Conservation (phyloP, 495 filamentous ascomycete genomes). For the Neurospora intermedia region DNA sequence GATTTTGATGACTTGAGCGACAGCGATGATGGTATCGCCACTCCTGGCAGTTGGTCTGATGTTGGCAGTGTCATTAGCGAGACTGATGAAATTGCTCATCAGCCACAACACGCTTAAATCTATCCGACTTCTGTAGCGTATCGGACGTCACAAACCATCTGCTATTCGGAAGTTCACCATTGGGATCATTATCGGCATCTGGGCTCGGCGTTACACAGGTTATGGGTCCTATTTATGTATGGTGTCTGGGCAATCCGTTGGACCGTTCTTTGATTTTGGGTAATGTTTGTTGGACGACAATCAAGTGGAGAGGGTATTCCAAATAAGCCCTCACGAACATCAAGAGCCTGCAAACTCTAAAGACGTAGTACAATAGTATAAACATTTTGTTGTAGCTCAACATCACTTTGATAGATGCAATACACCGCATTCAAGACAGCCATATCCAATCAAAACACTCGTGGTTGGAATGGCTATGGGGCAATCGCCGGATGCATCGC, state of each 20-base stretch:
- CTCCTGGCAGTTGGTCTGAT: constrained; percentile 68
- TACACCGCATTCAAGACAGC: background rate
- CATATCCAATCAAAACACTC: background rate
- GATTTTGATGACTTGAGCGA: constrained; percentile 57
- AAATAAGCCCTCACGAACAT: background rate
- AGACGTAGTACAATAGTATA: background rate
- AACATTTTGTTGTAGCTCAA: background rate
- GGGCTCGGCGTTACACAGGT: background rate
- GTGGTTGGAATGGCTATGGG: background rate
- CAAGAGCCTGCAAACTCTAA: background rate
- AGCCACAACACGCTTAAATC: background rate
- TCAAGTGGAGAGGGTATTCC: background rate
- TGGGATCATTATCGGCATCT: background rate
- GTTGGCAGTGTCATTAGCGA: constrained; percentile 64
- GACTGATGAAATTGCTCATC: constrained; percentile 23
- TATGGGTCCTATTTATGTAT: background rate
- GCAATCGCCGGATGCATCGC: background rate
- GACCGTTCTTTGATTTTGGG: background rate
- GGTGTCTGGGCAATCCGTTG: background rate
- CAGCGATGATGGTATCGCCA: constrained; percentile 47
- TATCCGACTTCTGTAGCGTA: background rate
- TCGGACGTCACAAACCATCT: background rate
- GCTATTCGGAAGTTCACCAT: background rate
- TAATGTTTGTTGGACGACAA: background rate
- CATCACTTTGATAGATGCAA: background rate